Percentiles rank a stretch among this genome's conserved stretches.
Evolutionary conservation across 768 basidiomycete species (phyloP).

Genomic region (Agaricus subrufescens): DNA sequence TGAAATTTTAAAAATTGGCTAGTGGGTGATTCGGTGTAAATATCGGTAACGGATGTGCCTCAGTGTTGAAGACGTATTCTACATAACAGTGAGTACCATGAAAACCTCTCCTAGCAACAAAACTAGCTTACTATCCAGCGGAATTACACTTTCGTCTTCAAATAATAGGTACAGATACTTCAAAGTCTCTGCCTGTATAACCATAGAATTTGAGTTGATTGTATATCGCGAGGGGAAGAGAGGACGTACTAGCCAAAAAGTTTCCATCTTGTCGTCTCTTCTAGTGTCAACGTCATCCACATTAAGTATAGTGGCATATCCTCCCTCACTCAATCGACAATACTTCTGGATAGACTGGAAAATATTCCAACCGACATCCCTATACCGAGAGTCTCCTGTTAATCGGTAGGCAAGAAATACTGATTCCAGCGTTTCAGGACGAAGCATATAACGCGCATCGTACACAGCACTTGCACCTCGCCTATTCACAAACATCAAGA

Average conservation of each 20-base stretch:
- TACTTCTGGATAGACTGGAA: slow-evolving; percentile 88
- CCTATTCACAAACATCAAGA: slow-evolving; percentile 7
- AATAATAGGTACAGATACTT: slow-evolving; percentile 93
- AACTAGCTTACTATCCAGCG: slow-evolving; percentile 61
- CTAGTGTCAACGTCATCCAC: slow-evolving; percentile 71
- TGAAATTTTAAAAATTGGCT: slow-evolving; percentile 4
- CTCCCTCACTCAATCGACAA: slow-evolving; percentile 72
- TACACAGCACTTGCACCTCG: slow-evolving; percentile 42
- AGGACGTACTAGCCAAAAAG: slow-evolving; percentile 77
- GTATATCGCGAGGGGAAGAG: not conserved
- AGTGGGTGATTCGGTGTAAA: slow-evolving; percentile 23
- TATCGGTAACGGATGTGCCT: slow-evolving; percentile 45
- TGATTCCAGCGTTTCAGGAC: slow-evolving; percentile 94
- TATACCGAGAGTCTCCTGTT: slow-evolving; percentile 79
- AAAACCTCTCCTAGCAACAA: not conserved
- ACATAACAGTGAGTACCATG: not conserved
- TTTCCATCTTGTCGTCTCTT: slow-evolving; percentile 91
- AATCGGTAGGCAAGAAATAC: slow-evolving; percentile 88
- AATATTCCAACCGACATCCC: slow-evolving; percentile 84
- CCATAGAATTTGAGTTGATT: not conserved
- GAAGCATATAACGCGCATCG: slow-evolving; percentile 90
- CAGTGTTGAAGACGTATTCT: slow-evolving; percentile 92
- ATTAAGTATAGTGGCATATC: slow-evolving; percentile 82
- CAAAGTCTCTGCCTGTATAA: slow-evolving; percentile 75
- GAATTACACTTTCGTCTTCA: slow-evolving; percentile 67